Percentiles rank a stretch among this genome's conserved stretches.
Evolutionary conservation across 2,329 filamentous ascomycete genomes (phyloP).

Genomic region (Colletotrichum filicis): DNA sequence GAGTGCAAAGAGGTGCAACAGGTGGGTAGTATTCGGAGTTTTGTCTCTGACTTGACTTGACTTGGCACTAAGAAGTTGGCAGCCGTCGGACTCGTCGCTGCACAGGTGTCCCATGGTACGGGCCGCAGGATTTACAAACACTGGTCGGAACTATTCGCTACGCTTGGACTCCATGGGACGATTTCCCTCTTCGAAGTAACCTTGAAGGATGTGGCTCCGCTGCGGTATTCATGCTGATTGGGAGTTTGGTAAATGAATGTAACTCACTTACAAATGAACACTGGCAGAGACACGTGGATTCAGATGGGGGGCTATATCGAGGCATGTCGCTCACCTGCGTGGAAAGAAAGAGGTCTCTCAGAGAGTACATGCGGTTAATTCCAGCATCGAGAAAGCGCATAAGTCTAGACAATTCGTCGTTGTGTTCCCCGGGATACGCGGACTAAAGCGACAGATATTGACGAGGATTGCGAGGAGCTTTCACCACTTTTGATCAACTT

Average conservation of each 20-base stretch:
- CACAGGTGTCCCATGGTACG: constrained; percentile 5
- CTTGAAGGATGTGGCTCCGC: neutral
- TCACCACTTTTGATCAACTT: neutral
- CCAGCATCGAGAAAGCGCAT: neutral
- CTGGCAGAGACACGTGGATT: neutral
- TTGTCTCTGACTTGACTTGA: neutral
- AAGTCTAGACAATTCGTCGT: neutral
- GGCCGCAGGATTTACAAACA: constrained; percentile 4
- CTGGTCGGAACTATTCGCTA: neutral
- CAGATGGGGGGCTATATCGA: neutral
- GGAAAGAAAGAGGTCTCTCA: neutral
- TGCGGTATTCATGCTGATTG: neutral
- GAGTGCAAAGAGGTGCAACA: neutral
- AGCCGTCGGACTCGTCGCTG: neutral
- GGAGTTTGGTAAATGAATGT: constrained; percentile 5
- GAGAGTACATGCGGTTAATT: neutral
- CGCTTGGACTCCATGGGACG: neutral
- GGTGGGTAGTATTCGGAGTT: neutral
- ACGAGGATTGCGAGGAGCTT: neutral
- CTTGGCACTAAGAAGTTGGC: neutral
- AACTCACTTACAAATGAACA: constrained; percentile 1
- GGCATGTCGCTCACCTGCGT: neutral
- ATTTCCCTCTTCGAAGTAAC: constrained; percentile 1
- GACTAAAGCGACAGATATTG: neutral
- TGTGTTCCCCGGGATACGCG: neutral